Evolutionary conservation across 2,329 filamentous ascomycete species (phyloP).

Genomic region (Trichoderma breve): DNA sequence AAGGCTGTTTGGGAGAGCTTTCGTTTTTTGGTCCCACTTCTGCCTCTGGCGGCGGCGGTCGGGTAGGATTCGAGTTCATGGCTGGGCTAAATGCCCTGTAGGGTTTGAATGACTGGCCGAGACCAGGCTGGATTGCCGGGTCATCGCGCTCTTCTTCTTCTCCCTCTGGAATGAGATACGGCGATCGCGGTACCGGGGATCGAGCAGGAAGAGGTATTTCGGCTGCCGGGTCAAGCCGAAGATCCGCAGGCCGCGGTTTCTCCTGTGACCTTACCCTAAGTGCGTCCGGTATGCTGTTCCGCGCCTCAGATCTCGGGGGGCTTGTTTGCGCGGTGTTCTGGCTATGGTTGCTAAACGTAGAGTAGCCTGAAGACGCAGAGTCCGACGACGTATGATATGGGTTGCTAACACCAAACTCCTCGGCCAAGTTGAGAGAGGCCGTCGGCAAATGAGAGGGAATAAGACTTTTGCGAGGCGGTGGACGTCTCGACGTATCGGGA

Average conservation of each 20-base stretch:
- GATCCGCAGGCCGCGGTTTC: slow-evolving; percentile 29
- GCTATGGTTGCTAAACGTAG: slow-evolving; percentile 56
- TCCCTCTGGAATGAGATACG: slow-evolving; percentile 28
- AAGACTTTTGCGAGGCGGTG: slow-evolving; percentile 52
- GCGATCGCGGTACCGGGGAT: slow-evolving; percentile 31
- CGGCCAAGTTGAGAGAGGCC: slow-evolving; percentile 53
- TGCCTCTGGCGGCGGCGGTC: neutral
- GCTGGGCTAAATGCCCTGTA: slow-evolving; percentile 19
- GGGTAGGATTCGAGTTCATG: neutral
- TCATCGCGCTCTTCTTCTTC: slow-evolving; percentile 24
- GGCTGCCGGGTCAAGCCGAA: slow-evolving; percentile 35
- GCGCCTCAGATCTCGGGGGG: slow-evolving; percentile 33
- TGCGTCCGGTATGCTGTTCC: slow-evolving; percentile 42
- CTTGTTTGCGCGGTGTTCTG: slow-evolving; percentile 60
- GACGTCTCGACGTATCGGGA: slow-evolving; percentile 50
- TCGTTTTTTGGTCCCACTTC: slow-evolving; percentile 22
- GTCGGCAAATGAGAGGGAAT: slow-evolving; percentile 39
- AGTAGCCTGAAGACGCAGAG: slow-evolving; percentile 64
- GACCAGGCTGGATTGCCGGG: slow-evolving; percentile 27
- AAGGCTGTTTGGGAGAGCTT: slow-evolving; percentile 14
- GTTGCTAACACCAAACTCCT: slow-evolving; percentile 60
- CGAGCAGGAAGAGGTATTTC: slow-evolving; percentile 28
- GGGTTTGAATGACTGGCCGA: slow-evolving; percentile 21
- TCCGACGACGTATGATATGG: slow-evolving; percentile 63
- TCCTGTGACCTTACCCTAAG: slow-evolving; percentile 52